phyloP scores from a whole-genome alignment of 768 basidiomycete species.

The Favolaschia claudopus region DNA sequence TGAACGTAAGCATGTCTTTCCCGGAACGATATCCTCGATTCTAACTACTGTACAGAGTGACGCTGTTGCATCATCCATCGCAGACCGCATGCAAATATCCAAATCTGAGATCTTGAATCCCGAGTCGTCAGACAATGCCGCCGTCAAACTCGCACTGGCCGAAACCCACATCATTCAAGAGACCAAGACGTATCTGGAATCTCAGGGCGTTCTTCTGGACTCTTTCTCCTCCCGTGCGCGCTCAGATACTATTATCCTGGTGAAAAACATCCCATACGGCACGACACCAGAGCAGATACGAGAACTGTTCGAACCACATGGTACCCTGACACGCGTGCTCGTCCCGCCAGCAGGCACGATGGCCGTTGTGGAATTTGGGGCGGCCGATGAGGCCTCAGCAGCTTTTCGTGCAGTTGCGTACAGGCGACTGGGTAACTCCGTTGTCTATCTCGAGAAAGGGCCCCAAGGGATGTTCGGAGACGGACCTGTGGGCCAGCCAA shows the following conservation, averaged over 20 bases:
- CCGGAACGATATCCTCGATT: constrained; percentile 24
- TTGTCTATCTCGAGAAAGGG: constrained; percentile 93
- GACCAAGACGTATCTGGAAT: constrained; percentile 89
- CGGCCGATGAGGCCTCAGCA: constrained; percentile 69
- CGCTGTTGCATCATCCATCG: constrained; percentile 90
- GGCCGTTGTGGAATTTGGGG: constrained; percentile 88
- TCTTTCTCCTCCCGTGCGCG: constrained; percentile 61
- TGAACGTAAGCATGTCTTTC: constrained; percentile 81
- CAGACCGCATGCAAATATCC: constrained; percentile 84
- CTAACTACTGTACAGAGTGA: constrained; percentile 68
- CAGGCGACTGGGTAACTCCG: constrained; percentile 84
- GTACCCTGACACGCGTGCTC: constrained; percentile 72
- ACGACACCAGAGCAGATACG: constrained; percentile 79
- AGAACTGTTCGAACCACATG: constrained; percentile 81
- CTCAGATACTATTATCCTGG: constrained; percentile 85
- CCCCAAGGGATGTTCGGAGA: constrained; percentile 83
- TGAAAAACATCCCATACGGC: constrained; percentile 97
- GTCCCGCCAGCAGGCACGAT: constrained; percentile 94
- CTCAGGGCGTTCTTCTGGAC: constrained; percentile 70
- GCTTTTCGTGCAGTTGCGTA: constrained; percentile 89
- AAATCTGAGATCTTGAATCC: constrained; percentile 92
- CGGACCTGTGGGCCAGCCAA: constrained; percentile 35
- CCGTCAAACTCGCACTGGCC: constrained; percentile 94
- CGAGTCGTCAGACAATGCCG: constrained; percentile 75
- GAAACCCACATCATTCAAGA: constrained; percentile 97